Evolutionary conservation across 306 rosid species (phyloP), one percentile per base, ranked within the genome.

Genomic region (Castanopsis chinensis): DNA sequence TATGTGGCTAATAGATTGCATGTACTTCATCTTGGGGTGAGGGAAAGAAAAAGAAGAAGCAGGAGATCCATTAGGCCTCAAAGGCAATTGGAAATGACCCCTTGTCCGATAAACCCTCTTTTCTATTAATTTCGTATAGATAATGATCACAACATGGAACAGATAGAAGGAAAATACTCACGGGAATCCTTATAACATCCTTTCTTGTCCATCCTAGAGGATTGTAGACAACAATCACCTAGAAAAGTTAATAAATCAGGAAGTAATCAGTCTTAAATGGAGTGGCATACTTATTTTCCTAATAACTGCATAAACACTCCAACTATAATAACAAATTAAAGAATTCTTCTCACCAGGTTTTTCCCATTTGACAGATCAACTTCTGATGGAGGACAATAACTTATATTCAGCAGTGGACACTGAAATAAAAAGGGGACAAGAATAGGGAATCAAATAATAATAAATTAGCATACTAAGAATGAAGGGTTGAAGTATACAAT

Each of bases 311-410:
- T 20, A 23, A 20, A 59, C 28, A 8, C 25, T 59, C 65, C 23
- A 10, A 13, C 12, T 27, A 59, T 12, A 49, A 49, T 10, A 49
- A 10, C 15, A 10, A 10, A 12, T 49, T 49, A 49, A 49, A 3
- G 43, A 19, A 69, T 75, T 63, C 25, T 64, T 63, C 80, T 25
- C 73, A 88, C 91, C 91, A 85, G 57, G 52, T 30, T 83, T 71
- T 88, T 83, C 54, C 88, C 89, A 74, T 81, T 79, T 63, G 91
- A 83, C 60, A 88, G 82, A 73, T 79, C 82, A 69, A 78, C 69
- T 88, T 88, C 91, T 76, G 89, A 86, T 37, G 89, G 76, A 76
- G 91, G 89, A 57, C 91, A 88, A 52, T 83, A 83, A 73, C 91
- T 88, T 82, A 88, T 70, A 81, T 88, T 88, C 75, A 88, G 60